phyloP scores from a whole-genome alignment of 768 basidiomycete genomes.

The Russula sp. region DNA sequence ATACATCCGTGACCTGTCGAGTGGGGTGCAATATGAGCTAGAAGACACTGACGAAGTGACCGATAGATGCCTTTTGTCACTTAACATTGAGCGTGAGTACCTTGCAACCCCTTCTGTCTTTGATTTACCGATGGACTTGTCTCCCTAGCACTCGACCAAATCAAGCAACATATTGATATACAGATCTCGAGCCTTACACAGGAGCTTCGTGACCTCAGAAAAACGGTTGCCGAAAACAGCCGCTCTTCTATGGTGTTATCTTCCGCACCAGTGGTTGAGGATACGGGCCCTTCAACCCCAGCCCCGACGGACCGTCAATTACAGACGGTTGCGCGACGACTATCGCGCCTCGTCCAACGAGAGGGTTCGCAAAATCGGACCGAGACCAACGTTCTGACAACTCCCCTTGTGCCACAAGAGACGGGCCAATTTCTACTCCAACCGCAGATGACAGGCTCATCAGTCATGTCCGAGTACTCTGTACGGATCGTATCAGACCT shows the following conservation, averaged over 20 bases:
- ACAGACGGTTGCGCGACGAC: conserved; percentile 64
- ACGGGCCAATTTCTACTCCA: conserved; percentile 63
- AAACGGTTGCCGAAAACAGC: conserved; percentile 53
- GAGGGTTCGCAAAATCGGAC: conserved; percentile 37
- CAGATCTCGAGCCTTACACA: conserved; percentile 83
- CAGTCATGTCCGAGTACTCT: conserved; percentile 68
- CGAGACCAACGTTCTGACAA: conserved; percentile 32
- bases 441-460: conserved; percentile 73
- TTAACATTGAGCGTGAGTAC: conserved; percentile 94
- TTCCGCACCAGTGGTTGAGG: conserved; percentile 49
- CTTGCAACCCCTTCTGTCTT: not conserved
- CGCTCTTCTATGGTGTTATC: conserved; percentile 50
- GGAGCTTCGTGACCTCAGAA: conserved; percentile 86
- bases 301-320: conserved; percentile 75
- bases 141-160: conserved; percentile 85
- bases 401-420: conserved; percentile 53
- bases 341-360: conserved; percentile 61
- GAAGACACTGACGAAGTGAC: conserved; percentile 93
- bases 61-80: conserved; percentile 80
- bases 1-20: conserved; percentile 88
- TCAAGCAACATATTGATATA: conserved; percentile 95
- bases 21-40: conserved; percentile 92
- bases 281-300: conserved; percentile 57
- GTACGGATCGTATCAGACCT: conserved; percentile 74
- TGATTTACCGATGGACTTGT: conserved; percentile 5